Base-by-base conservation (phyloP, 139 green algal genomes). In the Tetradesmus obliquus region DNA sequence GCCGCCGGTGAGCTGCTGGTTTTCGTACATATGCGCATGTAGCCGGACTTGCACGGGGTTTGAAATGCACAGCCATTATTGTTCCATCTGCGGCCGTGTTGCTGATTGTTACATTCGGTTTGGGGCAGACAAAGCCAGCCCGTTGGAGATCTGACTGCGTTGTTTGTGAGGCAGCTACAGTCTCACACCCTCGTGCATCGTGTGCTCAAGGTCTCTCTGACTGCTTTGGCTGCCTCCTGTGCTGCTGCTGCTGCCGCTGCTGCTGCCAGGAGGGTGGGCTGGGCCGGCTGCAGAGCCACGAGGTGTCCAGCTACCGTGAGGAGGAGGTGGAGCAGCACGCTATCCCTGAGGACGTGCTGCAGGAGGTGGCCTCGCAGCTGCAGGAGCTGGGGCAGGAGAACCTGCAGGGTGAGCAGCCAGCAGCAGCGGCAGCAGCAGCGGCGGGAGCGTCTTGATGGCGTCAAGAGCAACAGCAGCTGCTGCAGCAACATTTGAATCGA, bases 261-360 rank as follows among this genome's bases (percentile, higher is more conserved):
- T 69, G 82, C 24, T 58, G 9, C 6, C 80, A 92, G 89, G 82
- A 92, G 45, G 89, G 66, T 13, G 66, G 72, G 12, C 54, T 89
- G 55, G 57, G 55, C 15, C 82, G 82, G 4, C 45, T 81, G 60
- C 58, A 84, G 66, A 89, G 89, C 54, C 82, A 85, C 19, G 66
- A 92, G 89, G 88, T 92, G 58, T 87, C 88, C 8, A 84, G 60
- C 1, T 92, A 92, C 55, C 69, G 72, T 5, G 82, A 92, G 55
- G 89, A 89, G 32, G 82, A 90, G 89, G 89, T 84, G 22, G 66
- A 80, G 32, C 76, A 89, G 82, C 51, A 85, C 32, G 19, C 45
- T 20, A 62, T 89, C 19, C 54, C 66, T 80, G 58, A 92, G 8
- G 89, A 88, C 3, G 69, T 92, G 13, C 55, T 92, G 82, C 32